These are phyloP conservation scores for Debaryomycetaceae sp. DNA, from an alignment of 1,139 yeast genomes.

Conservation along the genomic window DNA sequence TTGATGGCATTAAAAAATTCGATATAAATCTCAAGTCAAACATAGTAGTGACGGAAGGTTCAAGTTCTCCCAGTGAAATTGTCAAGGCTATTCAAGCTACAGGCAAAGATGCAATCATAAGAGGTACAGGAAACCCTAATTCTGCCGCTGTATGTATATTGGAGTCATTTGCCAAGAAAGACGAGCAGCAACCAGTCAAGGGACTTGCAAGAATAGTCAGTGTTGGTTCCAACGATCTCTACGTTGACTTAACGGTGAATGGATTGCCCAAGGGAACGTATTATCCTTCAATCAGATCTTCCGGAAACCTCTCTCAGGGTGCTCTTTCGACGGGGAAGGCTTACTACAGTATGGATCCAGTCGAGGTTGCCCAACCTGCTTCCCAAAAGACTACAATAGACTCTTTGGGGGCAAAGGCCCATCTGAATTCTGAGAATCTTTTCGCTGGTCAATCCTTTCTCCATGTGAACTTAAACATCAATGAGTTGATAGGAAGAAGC, in stretches of 20 bases:
- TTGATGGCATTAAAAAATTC: conserved; percentile 46
- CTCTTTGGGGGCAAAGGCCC: conserved; percentile 36
- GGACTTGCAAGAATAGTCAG: conserved; percentile 89
- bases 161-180: conserved; percentile 61
- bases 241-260: conserved; percentile 76
- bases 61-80: conserved; percentile 66
- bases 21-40: conserved; percentile 54
- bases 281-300: conserved; percentile 62
- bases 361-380: conserved; percentile 41
- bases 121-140: conserved; percentile 87
- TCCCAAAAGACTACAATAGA: conserved; percentile 29
- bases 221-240: conserved; percentile 46
- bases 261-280: conserved; percentile 66
- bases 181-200: conserved; percentile 59
- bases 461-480: conserved; percentile 53
- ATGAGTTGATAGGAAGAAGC: conserved; percentile 77
- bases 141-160: conserved; percentile 90
- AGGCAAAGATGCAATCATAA: conserved; percentile 85
- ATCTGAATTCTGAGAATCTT: conserved; percentile 11
- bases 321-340: conserved; percentile 64
- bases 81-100: conserved; percentile 62
- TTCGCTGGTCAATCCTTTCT: conserved; percentile 65
- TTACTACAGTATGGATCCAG: conserved; percentile 45
- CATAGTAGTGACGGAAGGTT: conserved; percentile 62
- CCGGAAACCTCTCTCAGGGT: conserved; percentile 78